Percentiles rank a stretch among this genome's conserved stretches.
Evolutionary conservation across 768 basidiomycete genomes (phyloP).

Genomic region (Asterophora lycoperdoides): DNA sequence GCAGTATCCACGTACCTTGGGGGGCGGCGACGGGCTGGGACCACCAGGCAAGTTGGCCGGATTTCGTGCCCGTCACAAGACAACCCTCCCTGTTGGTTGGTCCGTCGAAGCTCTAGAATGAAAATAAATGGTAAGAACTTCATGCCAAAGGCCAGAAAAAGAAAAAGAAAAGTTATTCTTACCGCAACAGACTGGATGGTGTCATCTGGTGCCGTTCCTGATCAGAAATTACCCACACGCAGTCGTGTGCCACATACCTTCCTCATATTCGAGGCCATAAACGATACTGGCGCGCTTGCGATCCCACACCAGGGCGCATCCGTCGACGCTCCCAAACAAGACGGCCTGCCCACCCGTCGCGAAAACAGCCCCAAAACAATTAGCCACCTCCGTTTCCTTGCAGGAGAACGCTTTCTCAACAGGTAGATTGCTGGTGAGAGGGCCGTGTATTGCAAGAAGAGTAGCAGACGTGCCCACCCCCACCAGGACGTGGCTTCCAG

Average conservation of each 20-base stretch:
- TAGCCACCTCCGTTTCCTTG: slow-evolving; percentile 32
- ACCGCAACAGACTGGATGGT: slow-evolving; percentile 39
- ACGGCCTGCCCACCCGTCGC: slow-evolving; percentile 49
- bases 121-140: background rate
- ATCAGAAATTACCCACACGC: slow-evolving; percentile 14
- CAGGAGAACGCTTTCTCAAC: slow-evolving; percentile 50
- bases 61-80: slow-evolving; percentile 54
- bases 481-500: slow-evolving; percentile 49
- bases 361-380: slow-evolving; percentile 49
- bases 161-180: slow-evolving; percentile 19
- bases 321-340: slow-evolving; percentile 52
- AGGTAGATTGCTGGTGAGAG: slow-evolving; percentile 43
- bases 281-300: slow-evolving; percentile 46
- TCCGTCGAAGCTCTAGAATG: slow-evolving; percentile 45
- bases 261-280: slow-evolving; percentile 58
- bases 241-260: slow-evolving; percentile 37
- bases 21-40: slow-evolving; percentile 37
- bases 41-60: slow-evolving; percentile 59
- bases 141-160: background rate
- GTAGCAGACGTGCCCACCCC: slow-evolving; percentile 47
- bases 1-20: slow-evolving; percentile 10
- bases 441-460: slow-evolving; percentile 46
- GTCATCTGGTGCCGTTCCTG: slow-evolving; percentile 29
- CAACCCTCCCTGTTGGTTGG: slow-evolving; percentile 34
- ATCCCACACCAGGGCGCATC: slow-evolving; percentile 62